Evolutionary conservation across 371 early-diverging fungal species (phyloP).

Genomic region (Circinella umbellata): DNA sequence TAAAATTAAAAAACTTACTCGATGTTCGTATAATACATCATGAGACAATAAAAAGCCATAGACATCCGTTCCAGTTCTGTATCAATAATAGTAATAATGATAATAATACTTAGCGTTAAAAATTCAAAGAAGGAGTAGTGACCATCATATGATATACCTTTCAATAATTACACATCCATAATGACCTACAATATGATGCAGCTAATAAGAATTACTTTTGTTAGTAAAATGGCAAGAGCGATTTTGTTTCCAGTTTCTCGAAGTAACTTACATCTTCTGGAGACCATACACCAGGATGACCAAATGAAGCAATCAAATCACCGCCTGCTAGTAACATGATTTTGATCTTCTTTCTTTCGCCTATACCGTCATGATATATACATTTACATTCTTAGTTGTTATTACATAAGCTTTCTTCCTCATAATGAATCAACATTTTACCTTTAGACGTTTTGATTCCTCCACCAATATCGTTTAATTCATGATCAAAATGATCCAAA

Average conservation of each 20-base stretch:
- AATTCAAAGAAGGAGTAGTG: no score
- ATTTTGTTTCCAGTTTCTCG: neutral
- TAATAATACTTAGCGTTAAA: no score
- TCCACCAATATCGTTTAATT: constrained; percentile 75
- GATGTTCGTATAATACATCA: constrained; percentile 89
- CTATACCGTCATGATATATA: neutral
- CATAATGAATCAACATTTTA: constrained; percentile 6
- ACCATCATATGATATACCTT: constrained; percentile 37
- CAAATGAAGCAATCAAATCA: constrained; percentile 95
- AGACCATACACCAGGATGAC: constrained; percentile 90
- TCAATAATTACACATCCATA: constrained; percentile 97
- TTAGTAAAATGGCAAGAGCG: neutral
- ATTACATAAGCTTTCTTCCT: neutral
- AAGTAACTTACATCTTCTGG: constrained; percentile 80
- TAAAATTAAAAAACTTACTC: constrained; percentile 52
- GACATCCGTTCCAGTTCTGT: constrained; percentile 87
- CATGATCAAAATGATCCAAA: constrained; percentile 91
- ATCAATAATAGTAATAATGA: neutral
- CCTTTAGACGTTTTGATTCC: constrained; percentile 56
- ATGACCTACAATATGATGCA: constrained; percentile 89
- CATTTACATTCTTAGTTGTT: neutral
- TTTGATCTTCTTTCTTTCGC: constrained; percentile 49
- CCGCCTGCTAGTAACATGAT: constrained; percentile 96
- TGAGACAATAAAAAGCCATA: constrained; percentile 88
- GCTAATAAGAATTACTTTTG: constrained; percentile 47